These are phyloP conservation scores for Termitomyces titanicus DNA, from an alignment of 768 basidiomycete species.

Conservation along the genomic window DNA sequence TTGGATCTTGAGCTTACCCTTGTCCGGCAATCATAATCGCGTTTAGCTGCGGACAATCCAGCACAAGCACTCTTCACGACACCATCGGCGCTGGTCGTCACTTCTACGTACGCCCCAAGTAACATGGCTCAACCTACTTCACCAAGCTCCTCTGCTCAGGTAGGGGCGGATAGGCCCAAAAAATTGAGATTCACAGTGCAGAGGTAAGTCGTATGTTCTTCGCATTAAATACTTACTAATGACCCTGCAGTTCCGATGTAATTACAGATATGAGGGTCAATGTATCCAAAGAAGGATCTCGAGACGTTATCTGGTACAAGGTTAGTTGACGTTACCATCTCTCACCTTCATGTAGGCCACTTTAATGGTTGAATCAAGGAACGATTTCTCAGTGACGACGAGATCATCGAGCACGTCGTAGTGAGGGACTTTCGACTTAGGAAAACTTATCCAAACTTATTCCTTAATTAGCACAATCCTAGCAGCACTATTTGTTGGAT, in stretches of 20 bases:
- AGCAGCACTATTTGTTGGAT: constrained; percentile 67
- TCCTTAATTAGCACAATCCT: constrained; percentile 53
- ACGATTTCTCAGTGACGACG: constrained; percentile 66
- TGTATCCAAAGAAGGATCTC: constrained; percentile 52
- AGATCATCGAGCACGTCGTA: constrained; percentile 72
- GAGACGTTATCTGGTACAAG: constrained; percentile 71
- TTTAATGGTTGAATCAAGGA: constrained; percentile 44
- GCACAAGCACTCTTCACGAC: background rate
- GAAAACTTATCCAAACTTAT: background rate
- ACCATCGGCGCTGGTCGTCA: background rate
- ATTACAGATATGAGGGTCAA: constrained; percentile 66
- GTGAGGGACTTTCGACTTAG: constrained; percentile 35
- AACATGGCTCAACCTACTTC: background rate
- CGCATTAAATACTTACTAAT: too few species aligned
- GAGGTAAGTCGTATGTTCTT: constrained; percentile 21
- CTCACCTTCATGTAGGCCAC: constrained; percentile 1
- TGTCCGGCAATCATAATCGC: background rate
- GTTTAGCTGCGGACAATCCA: too few species aligned
- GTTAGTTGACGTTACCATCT: constrained; percentile 29
- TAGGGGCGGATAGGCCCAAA: background rate
- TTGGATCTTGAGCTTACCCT: too few species aligned
- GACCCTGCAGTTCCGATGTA: constrained; percentile 68
- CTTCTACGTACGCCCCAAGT: background rate
- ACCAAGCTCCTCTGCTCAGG: background rate
- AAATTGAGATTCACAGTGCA: constrained; percentile 26